These are phyloP conservation scores for Smittium culicis DNA, from an alignment of 371 early-diverging fungal species.

Conservation along the genomic window DNA sequence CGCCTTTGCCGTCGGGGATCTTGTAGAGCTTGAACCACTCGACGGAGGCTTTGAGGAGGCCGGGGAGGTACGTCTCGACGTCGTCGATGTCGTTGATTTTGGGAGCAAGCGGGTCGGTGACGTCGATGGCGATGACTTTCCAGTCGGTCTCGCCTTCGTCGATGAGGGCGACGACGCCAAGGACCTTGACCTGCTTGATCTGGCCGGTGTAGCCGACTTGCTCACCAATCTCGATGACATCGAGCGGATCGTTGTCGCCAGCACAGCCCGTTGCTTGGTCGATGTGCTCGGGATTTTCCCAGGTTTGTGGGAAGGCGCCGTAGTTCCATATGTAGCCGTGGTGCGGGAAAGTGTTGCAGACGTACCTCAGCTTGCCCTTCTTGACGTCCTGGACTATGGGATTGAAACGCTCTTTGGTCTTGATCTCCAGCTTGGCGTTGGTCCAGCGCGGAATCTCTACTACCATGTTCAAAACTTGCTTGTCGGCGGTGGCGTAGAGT, in stretches of 20 bases:
- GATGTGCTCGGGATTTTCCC: slow-evolving; percentile 88
- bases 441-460: slow-evolving; percentile 99
- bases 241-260: too few species aligned
- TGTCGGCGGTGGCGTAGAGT: slow-evolving; percentile 68
- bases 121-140: too few species aligned
- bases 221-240: too few species aligned
- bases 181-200: slow-evolving; percentile 96
- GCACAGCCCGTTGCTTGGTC: slow-evolving; percentile 77
- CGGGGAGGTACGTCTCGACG: slow-evolving; percentile 89
- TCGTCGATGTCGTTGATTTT: slow-evolving; percentile 95
- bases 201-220: slow-evolving; percentile 91
- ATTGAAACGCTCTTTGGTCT: slow-evolving; percentile 85
- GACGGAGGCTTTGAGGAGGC: slow-evolving; percentile 84
- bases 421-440: slow-evolving; percentile 98
- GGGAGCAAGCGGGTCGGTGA: too few species aligned
- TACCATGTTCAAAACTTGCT: slow-evolving; percentile 86
- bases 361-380: slow-evolving; percentile 96
- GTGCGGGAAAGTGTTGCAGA: slow-evolving; percentile 95
- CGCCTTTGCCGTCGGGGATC: slow-evolving; percentile 98
- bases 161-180: slow-evolving; percentile 94
- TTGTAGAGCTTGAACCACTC: slow-evolving; percentile 99
- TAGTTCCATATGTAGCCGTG: too few species aligned
- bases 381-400: slow-evolving; percentile 99
- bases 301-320: slow-evolving; percentile 95
- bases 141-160: slow-evolving; percentile 99